Evolutionary conservation across 148 eudicot genomes (phyloP).

Genomic region (Spergularia marina): DNA sequence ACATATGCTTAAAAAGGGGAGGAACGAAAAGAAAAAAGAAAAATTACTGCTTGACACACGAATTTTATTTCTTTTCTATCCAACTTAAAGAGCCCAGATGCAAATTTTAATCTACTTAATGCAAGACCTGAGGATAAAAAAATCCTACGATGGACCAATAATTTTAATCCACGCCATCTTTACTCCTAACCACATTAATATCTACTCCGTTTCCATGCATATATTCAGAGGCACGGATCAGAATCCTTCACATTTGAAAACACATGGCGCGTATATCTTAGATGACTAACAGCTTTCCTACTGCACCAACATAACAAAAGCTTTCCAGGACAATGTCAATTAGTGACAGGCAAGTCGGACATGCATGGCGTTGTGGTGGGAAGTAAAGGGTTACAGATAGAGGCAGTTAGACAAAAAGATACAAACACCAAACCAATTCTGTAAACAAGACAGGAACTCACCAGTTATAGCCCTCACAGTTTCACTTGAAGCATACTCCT

Average conservation of each 20-base stretch:
- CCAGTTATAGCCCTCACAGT: constrained; percentile 97
- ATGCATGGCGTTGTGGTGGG: not conserved
- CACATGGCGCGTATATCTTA: not conserved
- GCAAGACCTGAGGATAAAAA: not conserved
- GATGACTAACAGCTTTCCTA: not conserved
- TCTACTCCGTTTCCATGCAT: not conserved
- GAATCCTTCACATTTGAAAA: not conserved
- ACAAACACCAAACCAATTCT: not conserved
- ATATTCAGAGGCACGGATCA: not conserved
- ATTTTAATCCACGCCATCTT: not conserved
- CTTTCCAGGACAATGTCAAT: constrained; percentile 1
- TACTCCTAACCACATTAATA: not conserved
- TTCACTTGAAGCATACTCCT: constrained; percentile 98
- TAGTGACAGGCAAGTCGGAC: not conserved
- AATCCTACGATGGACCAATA: not conserved
- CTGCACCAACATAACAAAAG: not conserved
- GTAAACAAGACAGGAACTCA: constrained; percentile 27
- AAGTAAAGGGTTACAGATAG: not conserved
- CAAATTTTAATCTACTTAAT: not conserved
- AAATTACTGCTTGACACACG: not conserved
- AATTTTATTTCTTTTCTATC: not conserved
- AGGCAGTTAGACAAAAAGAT: not conserved
- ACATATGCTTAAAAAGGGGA: not conserved
- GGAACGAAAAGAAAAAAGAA: not conserved
- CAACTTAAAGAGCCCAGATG: not conserved